phyloP scores from a whole-genome alignment of 83 land plant genomes.

The Diphasiastrum complanatum region DNA sequence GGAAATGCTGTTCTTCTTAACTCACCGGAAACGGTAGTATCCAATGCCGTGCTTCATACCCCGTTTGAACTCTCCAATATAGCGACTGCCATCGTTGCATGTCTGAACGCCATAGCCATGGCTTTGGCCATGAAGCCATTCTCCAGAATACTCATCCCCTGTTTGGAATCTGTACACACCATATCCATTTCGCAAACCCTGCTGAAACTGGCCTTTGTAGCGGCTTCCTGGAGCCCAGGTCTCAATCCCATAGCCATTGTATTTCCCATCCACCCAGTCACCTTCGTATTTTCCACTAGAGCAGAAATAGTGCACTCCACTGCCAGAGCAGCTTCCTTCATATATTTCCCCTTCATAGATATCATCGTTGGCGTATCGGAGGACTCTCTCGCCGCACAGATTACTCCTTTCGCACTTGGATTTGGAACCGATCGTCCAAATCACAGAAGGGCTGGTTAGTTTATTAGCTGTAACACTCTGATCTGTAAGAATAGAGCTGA shows the following conservation, averaged over 20 bases:
- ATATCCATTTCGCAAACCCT: constrained; percentile 71
- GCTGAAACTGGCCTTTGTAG: constrained; percentile 76
- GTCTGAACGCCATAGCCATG: constrained; percentile 86
- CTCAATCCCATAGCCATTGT: constrained; percentile 86
- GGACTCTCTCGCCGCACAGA: constrained; percentile 49
- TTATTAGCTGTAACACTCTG: not conserved
- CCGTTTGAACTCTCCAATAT: constrained; percentile 82
- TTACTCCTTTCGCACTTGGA: constrained; percentile 19
- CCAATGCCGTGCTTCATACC: constrained; percentile 90
- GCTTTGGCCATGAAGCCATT: constrained; percentile 85
- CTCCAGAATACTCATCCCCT: constrained; percentile 87
- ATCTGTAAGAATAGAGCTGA: constrained; percentile 17
- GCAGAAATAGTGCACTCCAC: constrained; percentile 84
- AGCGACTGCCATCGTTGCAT: constrained; percentile 79
- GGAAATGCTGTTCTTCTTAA: too few relatives aligned
- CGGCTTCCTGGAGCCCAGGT: constrained; percentile 92
- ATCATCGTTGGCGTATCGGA: constrained; percentile 65
- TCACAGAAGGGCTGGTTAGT: constrained; percentile 18
- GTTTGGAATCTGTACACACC: constrained; percentile 79
- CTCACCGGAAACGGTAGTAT: constrained; percentile 76
- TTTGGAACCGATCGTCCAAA: constrained; percentile 49
- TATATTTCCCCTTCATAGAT: constrained; percentile 80
- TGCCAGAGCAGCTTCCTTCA: constrained; percentile 64
- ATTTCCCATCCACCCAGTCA: constrained; percentile 90
- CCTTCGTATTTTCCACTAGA: constrained; percentile 82